Conservation (phyloP, 306 rosid species). For the Cicer cuneatum region DNA sequence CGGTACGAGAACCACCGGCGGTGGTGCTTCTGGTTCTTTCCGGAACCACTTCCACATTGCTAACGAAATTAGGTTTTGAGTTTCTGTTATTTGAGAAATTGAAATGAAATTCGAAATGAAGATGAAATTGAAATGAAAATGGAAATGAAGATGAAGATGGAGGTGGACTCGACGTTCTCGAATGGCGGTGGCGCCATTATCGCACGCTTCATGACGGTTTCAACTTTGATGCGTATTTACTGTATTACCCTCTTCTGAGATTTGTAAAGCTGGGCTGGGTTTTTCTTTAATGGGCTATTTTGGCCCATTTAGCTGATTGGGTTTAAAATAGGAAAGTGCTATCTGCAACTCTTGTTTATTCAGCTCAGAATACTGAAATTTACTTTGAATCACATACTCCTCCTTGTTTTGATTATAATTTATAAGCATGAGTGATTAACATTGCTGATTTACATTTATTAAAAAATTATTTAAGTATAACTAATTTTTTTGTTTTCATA, state of each 20-base stretch:
- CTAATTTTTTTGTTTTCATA: too few relatives aligned
- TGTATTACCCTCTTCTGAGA: background rate
- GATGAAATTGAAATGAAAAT: background rate
- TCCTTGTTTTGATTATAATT: too few relatives aligned
- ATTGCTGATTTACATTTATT: too few relatives aligned
- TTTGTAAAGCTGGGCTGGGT: background rate
- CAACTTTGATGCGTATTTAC: constrained; percentile 8
- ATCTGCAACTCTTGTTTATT: too few relatives aligned
- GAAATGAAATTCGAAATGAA: background rate
- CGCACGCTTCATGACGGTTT: constrained; percentile 35
- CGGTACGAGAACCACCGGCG: constrained; percentile 89
- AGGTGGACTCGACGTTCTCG: background rate
- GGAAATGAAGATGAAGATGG: background rate
- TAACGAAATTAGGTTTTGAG: constrained; percentile 8
- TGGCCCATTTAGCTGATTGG: background rate
- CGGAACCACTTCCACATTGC: constrained; percentile 61
- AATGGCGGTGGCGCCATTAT: constrained; percentile 43
- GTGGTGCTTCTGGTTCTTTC: constrained; percentile 56
- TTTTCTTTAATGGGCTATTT: background rate
- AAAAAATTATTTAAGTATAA: too few relatives aligned
- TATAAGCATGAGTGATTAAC: too few relatives aligned
- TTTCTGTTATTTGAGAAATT: background rate
- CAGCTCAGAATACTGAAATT: too few relatives aligned
- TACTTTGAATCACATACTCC: too few relatives aligned
- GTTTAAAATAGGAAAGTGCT: too few relatives aligned